Percentiles rank a stretch among this genome's conserved stretches.
phyloP scores from a whole-genome alignment of 2,329 filamentous ascomycete species.

The Capronia americana region DNA sequence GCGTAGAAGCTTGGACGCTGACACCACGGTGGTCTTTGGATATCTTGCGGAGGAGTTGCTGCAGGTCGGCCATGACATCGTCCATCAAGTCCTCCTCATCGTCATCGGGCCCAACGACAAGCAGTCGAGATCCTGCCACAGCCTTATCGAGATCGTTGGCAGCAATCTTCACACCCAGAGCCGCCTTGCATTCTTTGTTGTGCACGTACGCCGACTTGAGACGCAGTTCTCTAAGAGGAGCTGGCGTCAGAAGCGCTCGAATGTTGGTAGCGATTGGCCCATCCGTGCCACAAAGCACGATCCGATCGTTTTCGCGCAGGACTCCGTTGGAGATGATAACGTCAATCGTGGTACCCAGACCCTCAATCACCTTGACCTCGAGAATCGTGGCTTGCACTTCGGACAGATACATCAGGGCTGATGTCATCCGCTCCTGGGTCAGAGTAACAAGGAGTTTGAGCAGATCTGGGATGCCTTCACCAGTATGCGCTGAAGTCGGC shows the following conservation, averaged over 20 bases:
- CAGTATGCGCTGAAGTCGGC: constrained; percentile 96
- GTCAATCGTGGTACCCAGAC: constrained; percentile 98
- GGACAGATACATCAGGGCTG: constrained; percentile 95
- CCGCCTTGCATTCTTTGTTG: constrained; percentile 99
- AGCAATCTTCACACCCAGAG: constrained; percentile 97
- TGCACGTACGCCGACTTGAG: constrained; percentile 97
- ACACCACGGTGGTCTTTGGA: constrained; percentile 93
- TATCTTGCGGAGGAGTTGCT: constrained; percentile 87
- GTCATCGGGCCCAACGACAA: constrained; percentile 92
- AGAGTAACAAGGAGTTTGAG: constrained; percentile 90
- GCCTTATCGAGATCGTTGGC: constrained; percentile 94
- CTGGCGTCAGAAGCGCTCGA: constrained; percentile 89
- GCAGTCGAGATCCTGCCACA: constrained; percentile 91
- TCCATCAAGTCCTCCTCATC: constrained; percentile 97
- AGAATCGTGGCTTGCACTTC: constrained; percentile 98
- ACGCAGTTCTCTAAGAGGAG: constrained; percentile 89
- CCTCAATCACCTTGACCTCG: constrained; percentile 98
- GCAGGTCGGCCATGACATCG: constrained; percentile 93
- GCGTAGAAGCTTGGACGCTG: constrained; percentile 93
- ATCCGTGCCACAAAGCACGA: constrained; percentile 95
- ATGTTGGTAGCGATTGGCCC: constrained; percentile 95
- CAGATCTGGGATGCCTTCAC: constrained; percentile 98
- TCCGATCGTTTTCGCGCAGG: constrained; percentile 88
- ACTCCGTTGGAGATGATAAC: constrained; percentile 97
- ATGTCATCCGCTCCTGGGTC: constrained; percentile 97